These are phyloP conservation scores for Paecilomyces fulvus DNA, from an alignment of 2,329 filamentous ascomycete species.

Conservation along the genomic window DNA sequence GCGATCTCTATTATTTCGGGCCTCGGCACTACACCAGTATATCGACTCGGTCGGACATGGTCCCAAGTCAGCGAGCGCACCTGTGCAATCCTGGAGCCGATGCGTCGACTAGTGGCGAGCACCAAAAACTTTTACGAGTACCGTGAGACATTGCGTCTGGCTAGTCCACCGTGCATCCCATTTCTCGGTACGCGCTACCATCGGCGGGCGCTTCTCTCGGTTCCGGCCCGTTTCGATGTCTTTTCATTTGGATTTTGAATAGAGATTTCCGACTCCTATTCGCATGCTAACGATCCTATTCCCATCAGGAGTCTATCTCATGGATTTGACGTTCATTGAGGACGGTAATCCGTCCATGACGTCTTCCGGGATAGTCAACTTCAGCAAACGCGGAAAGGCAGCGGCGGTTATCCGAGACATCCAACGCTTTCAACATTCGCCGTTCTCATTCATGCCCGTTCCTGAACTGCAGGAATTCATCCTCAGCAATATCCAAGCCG, in stretches of 20 bases:
- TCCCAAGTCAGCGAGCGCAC: constrained; percentile 77
- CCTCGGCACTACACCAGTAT: constrained; percentile 81
- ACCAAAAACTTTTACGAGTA: constrained; percentile 83
- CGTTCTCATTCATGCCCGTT: constrained; percentile 76
- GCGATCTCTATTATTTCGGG: constrained; percentile 92
- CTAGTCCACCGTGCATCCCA: constrained; percentile 88
- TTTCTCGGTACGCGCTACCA: constrained; percentile 65
- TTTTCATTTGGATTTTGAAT: neutral
- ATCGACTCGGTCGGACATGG: constrained; percentile 85
- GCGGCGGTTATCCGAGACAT: constrained; percentile 43
- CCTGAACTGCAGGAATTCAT: constrained; percentile 85
- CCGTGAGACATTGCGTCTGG: constrained; percentile 56
- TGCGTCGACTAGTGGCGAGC: constrained; percentile 84
- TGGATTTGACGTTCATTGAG: constrained; percentile 91
- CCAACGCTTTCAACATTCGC: constrained; percentile 89
- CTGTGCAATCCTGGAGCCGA: constrained; percentile 64
- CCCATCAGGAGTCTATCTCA: constrained; percentile 71
- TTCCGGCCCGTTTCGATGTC: neutral
- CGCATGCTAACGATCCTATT: neutral
- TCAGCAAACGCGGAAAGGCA: neutral
- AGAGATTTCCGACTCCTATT: neutral
- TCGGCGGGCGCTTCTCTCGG: neutral
- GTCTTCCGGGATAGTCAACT: constrained; percentile 74
- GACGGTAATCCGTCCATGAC: constrained; percentile 91
- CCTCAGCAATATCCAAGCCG: constrained; percentile 74